These are phyloP conservation scores for Calonectria pseudoreteaudii DNA, from an alignment of 2,329 filamentous ascomycete species.

Conservation along the genomic window DNA sequence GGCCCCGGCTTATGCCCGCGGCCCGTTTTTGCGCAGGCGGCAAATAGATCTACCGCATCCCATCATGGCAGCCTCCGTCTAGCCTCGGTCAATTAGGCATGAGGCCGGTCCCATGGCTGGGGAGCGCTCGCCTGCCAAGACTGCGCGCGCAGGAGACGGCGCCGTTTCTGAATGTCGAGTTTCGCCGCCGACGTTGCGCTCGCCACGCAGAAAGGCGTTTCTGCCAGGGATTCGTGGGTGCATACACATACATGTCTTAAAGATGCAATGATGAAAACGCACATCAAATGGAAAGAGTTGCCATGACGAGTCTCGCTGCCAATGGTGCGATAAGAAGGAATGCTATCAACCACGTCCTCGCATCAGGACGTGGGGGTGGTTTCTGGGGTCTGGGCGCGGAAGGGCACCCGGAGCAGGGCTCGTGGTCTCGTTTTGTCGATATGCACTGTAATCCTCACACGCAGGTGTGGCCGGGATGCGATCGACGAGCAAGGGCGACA, in stretches of 20 bases:
- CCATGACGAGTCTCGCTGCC: neutral
- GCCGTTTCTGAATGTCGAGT: slow-evolving; percentile 3
- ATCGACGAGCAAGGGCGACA: slow-evolving; percentile 18
- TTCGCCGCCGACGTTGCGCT: slow-evolving; percentile 4
- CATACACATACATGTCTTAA: neutral
- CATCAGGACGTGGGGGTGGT: slow-evolving; percentile 12
- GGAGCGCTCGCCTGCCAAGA: slow-evolving; percentile 5
- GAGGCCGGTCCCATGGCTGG: neutral
- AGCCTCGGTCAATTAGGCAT: slow-evolving; percentile 27
- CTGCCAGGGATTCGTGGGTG: neutral
- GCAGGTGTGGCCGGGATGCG: slow-evolving; percentile 19
- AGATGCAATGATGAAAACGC: slow-evolving; percentile 9
- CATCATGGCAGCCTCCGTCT: slow-evolving; percentile 7
- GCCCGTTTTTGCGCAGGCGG: neutral
- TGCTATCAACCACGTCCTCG: neutral
- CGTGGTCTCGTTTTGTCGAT: slow-evolving; percentile 16
- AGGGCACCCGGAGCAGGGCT: slow-evolving; percentile 23
- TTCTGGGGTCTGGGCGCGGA: slow-evolving; percentile 24
- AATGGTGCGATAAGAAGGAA: slow-evolving; percentile 4
- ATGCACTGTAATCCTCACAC: slow-evolving; percentile 1
- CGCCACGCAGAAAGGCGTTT: neutral
- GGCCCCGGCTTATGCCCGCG: slow-evolving; percentile 11
- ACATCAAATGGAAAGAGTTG: neutral
- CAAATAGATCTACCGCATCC: neutral
- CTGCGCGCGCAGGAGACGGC: neutral